These are phyloP conservation scores for Lizonia empirigonia DNA, from an alignment of 2,329 filamentous ascomycete genomes.

Conservation along the genomic window DNA sequence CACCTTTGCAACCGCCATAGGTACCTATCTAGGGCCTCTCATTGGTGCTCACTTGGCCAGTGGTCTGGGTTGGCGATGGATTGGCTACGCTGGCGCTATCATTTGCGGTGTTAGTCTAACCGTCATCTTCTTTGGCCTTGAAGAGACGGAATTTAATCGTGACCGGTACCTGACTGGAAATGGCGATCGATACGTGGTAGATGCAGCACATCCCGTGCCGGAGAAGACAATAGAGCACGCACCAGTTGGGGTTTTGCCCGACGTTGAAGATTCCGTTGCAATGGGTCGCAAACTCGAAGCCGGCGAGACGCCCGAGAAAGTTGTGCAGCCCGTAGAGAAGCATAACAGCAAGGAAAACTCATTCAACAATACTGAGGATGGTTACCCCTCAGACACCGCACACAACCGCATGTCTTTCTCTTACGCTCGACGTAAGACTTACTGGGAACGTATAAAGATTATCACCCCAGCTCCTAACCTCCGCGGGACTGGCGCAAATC, in stretches of 20 bases:
- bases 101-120: constrained; percentile 23
- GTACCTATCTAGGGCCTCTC: constrained; percentile 24
- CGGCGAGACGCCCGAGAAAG: constrained; percentile 1
- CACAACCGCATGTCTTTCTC: constrained; percentile 24
- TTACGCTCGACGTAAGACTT: constrained; percentile 51
- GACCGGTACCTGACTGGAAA: constrained; percentile 18
- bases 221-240: constrained; percentile 13
- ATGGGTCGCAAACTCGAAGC: constrained; percentile 2
- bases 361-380: constrained; percentile 5
- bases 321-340: constrained; percentile 15
- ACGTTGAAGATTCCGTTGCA: neutral
- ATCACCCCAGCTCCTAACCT: constrained; percentile 63
- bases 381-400: constrained; percentile 2
- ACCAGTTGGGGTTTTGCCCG: constrained; percentile 2
- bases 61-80: constrained; percentile 26
- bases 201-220: constrained; percentile 10
- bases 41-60: constrained; percentile 23
- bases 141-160: constrained; percentile 26
- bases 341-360: constrained; percentile 8
- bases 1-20: constrained; percentile 26
- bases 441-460: constrained; percentile 61
- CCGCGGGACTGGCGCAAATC: constrained; percentile 58
- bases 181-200: constrained; percentile 11
- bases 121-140: constrained; percentile 23
- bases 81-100: constrained; percentile 24